A percentile compares a stretch with the other conserved stretches of the same genome.
Conservation (phyloP, 371 early-diverging fungal genomes). For the Lichtheimia ornata region DNA sequence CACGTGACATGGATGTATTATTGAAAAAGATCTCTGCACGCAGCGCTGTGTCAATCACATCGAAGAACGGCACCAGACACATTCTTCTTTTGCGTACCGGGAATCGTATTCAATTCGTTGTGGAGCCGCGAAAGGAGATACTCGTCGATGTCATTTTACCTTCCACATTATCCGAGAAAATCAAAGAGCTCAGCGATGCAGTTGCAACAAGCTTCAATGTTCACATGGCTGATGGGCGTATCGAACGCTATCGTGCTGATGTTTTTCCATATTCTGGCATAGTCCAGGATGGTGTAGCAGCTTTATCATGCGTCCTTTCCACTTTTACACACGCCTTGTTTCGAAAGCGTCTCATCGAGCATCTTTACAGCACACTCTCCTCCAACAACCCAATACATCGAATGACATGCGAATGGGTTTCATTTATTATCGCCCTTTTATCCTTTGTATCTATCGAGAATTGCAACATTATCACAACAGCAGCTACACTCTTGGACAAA, state of each 20-base stretch:
- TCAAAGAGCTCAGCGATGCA: constrained; percentile 8
- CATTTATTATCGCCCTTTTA: constrained; percentile 52
- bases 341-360: constrained; percentile 8
- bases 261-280: constrained; percentile 3
- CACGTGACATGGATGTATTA: constrained; percentile 2
- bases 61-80: constrained; percentile 1
- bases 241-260: constrained; percentile 3
- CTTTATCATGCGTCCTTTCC: constrained; percentile 1
- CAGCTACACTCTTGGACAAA: constrained; percentile 12
- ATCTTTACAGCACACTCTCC: neutral
- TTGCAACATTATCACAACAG: neutral
- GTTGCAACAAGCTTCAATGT: constrained; percentile 7
- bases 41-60: constrained; percentile 12
- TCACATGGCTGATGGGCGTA: neutral
- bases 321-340: neutral
- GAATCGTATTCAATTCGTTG: constrained; percentile 1
- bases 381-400: neutral
- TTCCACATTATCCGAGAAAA: neutral
- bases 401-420: constrained; percentile 51
- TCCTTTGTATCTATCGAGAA: constrained; percentile 44
- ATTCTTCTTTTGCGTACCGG: constrained; percentile 9
- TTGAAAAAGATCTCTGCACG: constrained; percentile 6
- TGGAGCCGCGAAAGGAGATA: constrained; percentile 4
- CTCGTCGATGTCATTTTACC: neutral
- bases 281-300: constrained; percentile 7